Evolutionary conservation across 306 rosid genomes (phyloP).

Genomic region (Cucurbita ficifolia): DNA sequence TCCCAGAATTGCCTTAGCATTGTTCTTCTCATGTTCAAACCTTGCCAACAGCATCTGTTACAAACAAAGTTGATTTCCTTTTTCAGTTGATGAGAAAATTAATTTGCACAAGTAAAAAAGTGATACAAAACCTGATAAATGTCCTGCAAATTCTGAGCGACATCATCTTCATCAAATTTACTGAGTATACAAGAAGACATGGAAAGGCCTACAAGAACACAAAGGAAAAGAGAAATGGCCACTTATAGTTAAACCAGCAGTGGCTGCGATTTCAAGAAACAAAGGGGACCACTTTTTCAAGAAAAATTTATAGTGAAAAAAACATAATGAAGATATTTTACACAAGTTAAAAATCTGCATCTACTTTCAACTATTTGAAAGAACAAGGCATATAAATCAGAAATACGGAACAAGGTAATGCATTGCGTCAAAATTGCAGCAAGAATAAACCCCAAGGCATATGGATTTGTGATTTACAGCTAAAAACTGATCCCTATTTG

Average conservation of each 20-base stretch:
- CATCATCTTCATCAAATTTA: constrained; percentile 28
- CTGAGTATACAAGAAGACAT: constrained; percentile 35
- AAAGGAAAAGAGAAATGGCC: background rate
- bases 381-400: background rate
- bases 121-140: constrained; percentile 38
- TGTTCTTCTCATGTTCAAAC: constrained; percentile 28
- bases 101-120: background rate
- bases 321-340: background rate
- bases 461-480: no score
- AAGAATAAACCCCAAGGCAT: no score
- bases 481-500: no score
- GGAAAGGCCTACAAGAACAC: constrained; percentile 36
- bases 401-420: no score
- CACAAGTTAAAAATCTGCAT: background rate
- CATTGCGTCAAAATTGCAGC: no score
- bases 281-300: background rate
- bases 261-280: background rate
- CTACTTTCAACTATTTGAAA: background rate
- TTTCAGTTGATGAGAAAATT: background rate
- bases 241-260: background rate
- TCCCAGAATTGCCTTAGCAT: constrained; percentile 21
- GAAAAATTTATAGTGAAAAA: background rate
- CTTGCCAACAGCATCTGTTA: constrained; percentile 37
- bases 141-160: constrained; percentile 29
- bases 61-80: constrained; percentile 2